phyloP scores from a whole-genome alignment of 768 basidiomycete species.

The Gelatoporia subvermispora region DNA sequence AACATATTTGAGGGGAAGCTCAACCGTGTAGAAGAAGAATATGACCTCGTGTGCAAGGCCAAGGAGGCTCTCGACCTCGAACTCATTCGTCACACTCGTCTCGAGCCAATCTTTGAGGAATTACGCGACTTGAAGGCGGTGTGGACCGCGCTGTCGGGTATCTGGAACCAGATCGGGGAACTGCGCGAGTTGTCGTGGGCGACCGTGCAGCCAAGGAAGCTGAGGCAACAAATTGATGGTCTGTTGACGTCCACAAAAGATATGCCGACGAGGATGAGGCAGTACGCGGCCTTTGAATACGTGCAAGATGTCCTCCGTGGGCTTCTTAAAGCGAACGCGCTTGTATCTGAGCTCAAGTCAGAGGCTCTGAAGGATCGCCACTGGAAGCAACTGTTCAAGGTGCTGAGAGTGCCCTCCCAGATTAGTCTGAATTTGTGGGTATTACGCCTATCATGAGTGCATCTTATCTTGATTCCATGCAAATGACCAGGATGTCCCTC shows the following conservation, averaged over 20 bases:
- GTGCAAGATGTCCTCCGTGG: slow-evolving; percentile 88
- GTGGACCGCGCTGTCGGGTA: slow-evolving; percentile 96
- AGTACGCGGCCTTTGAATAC: slow-evolving; percentile 98
- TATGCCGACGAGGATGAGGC: slow-evolving; percentile 98
- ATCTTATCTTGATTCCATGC: background rate
- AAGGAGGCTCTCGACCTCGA: slow-evolving; percentile 97
- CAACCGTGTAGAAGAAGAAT: slow-evolving; percentile 86
- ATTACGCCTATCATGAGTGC: background rate
- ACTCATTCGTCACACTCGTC: slow-evolving; percentile 79
- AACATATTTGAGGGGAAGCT: slow-evolving; percentile 92
- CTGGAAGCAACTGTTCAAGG: slow-evolving; percentile 97
- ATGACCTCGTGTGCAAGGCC: slow-evolving; percentile 90
- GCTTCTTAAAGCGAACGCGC: slow-evolving; percentile 82
- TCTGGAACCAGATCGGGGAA: slow-evolving; percentile 92
- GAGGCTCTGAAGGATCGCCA: slow-evolving; percentile 97
- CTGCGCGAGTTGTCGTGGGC: slow-evolving; percentile 87
- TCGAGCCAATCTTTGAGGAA: slow-evolving; percentile 94
- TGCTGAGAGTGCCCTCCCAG: slow-evolving; percentile 66
- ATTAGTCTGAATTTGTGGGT: slow-evolving; percentile 70
- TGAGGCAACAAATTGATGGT: slow-evolving; percentile 91
- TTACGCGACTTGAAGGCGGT: slow-evolving; percentile 95
- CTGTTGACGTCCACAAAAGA: slow-evolving; percentile 92
- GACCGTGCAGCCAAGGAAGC: slow-evolving; percentile 88
- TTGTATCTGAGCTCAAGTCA: slow-evolving; percentile 93
- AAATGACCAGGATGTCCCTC: slow-evolving; percentile 78